Percentiles rank a stretch among this genome's conserved stretches.
These are phyloP conservation scores for Lactarius psammicola DNA, from an alignment of 768 basidiomycete genomes.

Conservation along the genomic window DNA sequence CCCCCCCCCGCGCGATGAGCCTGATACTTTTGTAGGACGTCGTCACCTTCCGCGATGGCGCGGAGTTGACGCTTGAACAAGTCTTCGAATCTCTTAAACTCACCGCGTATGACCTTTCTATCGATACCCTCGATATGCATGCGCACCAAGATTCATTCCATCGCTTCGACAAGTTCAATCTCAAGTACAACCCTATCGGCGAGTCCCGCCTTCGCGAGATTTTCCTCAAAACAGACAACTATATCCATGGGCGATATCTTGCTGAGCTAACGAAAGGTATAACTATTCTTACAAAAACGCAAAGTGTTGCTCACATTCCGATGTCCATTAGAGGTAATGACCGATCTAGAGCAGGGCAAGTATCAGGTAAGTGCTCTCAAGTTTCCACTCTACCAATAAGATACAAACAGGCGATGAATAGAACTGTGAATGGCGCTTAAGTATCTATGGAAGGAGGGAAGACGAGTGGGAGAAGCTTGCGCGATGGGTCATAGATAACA, in stretches of 20 bases:
- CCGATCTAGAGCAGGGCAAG: slow-evolving; percentile 97
- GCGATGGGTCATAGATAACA: slow-evolving; percentile 93
- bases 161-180: slow-evolving; percentile 96
- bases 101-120: slow-evolving; percentile 95
- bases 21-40: slow-evolving; percentile 61
- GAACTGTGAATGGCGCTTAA: slow-evolving; percentile 97
- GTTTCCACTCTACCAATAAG: background rate
- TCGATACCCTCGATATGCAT: slow-evolving; percentile 99
- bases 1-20: background rate
- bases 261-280: slow-evolving; percentile 91
- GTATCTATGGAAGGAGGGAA: slow-evolving; percentile 81
- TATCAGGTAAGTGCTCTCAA: slow-evolving; percentile 66
- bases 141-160: slow-evolving; percentile 98
- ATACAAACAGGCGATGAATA: slow-evolving; percentile 32
- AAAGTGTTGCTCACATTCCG: background rate
- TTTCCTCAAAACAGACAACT: slow-evolving; percentile 97
- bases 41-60: slow-evolving; percentile 93
- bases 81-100: slow-evolving; percentile 96
- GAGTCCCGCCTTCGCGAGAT: slow-evolving; percentile 94
- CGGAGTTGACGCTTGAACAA: slow-evolving; percentile 81
- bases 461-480: slow-evolving; percentile 99
- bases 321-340: slow-evolving; percentile 76
- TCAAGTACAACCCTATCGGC: slow-evolving; percentile 96
- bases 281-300: slow-evolving; percentile 21
- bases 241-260: slow-evolving; percentile 86